phyloP scores from a whole-genome alignment of 768 basidiomycete species.

The Panus rudis region DNA sequence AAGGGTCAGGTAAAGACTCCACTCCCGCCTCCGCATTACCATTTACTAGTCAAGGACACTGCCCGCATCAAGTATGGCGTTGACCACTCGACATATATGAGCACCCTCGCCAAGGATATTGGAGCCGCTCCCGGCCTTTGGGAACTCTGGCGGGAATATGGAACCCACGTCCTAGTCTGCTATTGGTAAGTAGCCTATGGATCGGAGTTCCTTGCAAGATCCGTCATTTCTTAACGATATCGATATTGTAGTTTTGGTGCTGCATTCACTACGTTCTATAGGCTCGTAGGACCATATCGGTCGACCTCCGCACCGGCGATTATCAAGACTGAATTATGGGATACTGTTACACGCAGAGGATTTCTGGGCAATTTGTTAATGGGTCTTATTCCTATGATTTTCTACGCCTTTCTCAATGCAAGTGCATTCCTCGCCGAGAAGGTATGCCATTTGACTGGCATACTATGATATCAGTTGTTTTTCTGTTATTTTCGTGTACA shows the following conservation, averaged over 20 bases:
- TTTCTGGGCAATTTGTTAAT: constrained; percentile 48
- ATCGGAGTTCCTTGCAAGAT: neutral
- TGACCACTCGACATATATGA: constrained; percentile 50
- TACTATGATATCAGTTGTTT: neutral
- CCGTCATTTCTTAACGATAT: neutral
- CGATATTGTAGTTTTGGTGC: constrained; percentile 42
- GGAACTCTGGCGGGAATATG: constrained; percentile 42
- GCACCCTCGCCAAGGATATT: constrained; percentile 50
- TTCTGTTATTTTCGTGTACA: neutral
- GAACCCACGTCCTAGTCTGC: constrained; percentile 41
- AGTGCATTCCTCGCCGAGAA: constrained; percentile 17
- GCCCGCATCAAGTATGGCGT: constrained; percentile 56
- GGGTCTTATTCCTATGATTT: constrained; percentile 48
- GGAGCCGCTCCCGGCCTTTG: constrained; percentile 44
- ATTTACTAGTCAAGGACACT: constrained; percentile 42
- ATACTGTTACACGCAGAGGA: constrained; percentile 49
- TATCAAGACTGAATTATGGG: constrained; percentile 52
- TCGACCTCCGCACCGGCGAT: constrained; percentile 34
- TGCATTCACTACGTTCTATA: constrained; percentile 52
- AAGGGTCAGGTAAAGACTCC: constrained; percentile 37
- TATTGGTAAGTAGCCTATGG: constrained; percentile 38
- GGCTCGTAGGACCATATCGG: constrained; percentile 46
- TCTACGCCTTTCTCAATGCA: constrained; percentile 30
- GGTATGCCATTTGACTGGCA: neutral
- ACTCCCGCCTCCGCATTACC: constrained; percentile 41